phyloP scores from a whole-genome alignment of 2,329 filamentous ascomycete genomes.

The Fusarium tuaranense region DNA sequence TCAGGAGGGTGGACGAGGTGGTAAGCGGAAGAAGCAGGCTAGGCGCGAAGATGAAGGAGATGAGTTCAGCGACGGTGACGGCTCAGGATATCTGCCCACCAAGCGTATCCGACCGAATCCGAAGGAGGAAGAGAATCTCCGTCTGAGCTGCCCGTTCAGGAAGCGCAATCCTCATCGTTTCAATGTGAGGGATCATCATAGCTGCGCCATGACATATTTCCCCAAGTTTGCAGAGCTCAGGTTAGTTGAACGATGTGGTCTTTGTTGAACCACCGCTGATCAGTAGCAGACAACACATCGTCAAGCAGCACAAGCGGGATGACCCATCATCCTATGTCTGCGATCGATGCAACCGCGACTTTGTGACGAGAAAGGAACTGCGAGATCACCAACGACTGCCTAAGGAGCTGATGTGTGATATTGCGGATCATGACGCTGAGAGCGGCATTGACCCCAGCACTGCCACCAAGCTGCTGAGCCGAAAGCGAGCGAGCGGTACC shows the following conservation, averaged over 20 bases:
- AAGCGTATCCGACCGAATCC: constrained; percentile 50
- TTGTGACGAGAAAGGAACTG: constrained; percentile 52
- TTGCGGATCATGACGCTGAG: constrained; percentile 54
- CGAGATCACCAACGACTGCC: constrained; percentile 55
- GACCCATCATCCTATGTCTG: constrained; percentile 56
- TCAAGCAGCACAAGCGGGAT: constrained; percentile 57
- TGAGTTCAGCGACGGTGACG: constrained; percentile 51
- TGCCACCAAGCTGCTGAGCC: constrained; percentile 53
- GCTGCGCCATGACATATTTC: constrained; percentile 58
- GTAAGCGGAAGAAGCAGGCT: constrained; percentile 52
- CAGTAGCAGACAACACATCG: constrained; percentile 52
- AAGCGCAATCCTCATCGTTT: constrained; percentile 59
- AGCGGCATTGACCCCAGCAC: constrained; percentile 56
- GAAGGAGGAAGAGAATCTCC: constrained; percentile 53
- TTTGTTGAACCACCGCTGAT: constrained; percentile 14
- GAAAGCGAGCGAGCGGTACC: constrained; percentile 53
- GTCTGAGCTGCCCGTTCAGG: constrained; percentile 58
- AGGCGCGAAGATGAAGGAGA: constrained; percentile 49
- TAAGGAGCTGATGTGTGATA: constrained; percentile 56
- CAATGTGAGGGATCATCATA: constrained; percentile 59
- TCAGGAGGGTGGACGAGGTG: constrained; percentile 41
- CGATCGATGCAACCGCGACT: constrained; percentile 55
- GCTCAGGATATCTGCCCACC: constrained; percentile 42
- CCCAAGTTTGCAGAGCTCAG: constrained; percentile 55
- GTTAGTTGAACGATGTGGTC: constrained; percentile 31